Evolutionary conservation across 148 eudicot genomes (phyloP).

Genomic region (Diospyros kaki): DNA sequence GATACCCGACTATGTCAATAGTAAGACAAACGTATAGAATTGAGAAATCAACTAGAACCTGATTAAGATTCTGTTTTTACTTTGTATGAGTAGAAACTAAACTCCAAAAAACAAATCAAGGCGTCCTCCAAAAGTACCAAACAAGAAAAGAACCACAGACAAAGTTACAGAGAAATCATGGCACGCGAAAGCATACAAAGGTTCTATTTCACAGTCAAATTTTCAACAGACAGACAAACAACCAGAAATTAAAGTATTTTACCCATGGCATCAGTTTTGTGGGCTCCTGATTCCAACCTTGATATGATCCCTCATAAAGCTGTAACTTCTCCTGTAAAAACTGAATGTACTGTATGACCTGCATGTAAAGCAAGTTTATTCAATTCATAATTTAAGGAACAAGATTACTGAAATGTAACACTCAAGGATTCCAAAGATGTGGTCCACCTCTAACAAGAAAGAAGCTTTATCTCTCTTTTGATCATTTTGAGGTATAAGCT

Average conservation of each 20-base stretch:
- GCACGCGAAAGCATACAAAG: not conserved
- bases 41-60: not conserved
- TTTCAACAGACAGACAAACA: constrained; percentile 6
- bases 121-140: not conserved
- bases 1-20: not conserved
- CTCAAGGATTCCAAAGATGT: constrained; percentile 4
- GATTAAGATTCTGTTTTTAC: not conserved
- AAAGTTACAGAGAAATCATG: not conserved
- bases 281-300: constrained; percentile 69
- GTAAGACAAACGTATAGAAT: not conserved
- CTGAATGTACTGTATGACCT: constrained; percentile 89
- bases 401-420: not conserved
- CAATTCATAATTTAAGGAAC: not conserved
- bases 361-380: constrained; percentile 17
- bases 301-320: constrained; percentile 68
- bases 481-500: constrained; percentile 87
- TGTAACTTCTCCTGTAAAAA: constrained; percentile 73
- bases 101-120: no score
- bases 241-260: constrained; percentile 9
- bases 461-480: constrained; percentile 96
- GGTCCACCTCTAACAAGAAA: constrained; percentile 78
- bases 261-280: constrained; percentile 76
- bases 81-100: not conserved
- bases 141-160: not conserved
- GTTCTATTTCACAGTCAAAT: not conserved